Base-by-base conservation (phyloP, 495 filamentous ascomycete species). In the Physcia stellaris region DNA sequence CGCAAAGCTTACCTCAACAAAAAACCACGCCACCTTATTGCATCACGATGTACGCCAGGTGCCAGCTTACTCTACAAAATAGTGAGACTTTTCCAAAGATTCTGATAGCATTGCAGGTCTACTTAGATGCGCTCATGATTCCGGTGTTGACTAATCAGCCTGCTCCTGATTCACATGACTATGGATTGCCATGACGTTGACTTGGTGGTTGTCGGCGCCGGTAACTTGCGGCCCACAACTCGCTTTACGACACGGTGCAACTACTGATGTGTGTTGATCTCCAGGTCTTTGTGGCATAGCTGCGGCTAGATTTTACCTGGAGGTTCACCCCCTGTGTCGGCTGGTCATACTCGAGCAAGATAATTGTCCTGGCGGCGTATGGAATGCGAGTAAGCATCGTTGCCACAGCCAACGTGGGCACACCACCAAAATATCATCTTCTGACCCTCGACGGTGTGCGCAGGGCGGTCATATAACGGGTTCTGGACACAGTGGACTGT, bases 401-500 rank as follows among this genome's bases (percentile, higher is more conserved):
- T 28, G 13, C 26, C 13, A 28, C 26, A 28, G 26, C 7, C 13
- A 28, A 13, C 7, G 13, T 28, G 7, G 26, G 7, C 9, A 7
- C 13, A 28, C 13, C 9, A 7, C 26, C 13, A 28, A 28, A 28
- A 13, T 7, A 7, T 28, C 7, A 28, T 28, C 9, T 7, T 28
- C 13, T 28, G n/a, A n/a, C n/a, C n/a, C n/a, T n/a, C n/a, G n/a
- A 28, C 41, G 13, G 21, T 24, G 10, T 16, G 24, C 20, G 32
- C 27, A 57, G 54, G 47, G 35, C 45, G 56, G 38, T 35, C 42
- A 6, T 64, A 65, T 42, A 45, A 55, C 24, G 38, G 31, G 6
- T 67, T 67, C 45, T 64, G 58, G 56, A 59, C 60, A 13, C 63
- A 67, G 47, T 54, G 45, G 22, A 43, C 51, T 16, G 29, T 57